Base-by-base conservation (phyloP, 208 protist genomes). In the Crithidia bombi region DNA sequence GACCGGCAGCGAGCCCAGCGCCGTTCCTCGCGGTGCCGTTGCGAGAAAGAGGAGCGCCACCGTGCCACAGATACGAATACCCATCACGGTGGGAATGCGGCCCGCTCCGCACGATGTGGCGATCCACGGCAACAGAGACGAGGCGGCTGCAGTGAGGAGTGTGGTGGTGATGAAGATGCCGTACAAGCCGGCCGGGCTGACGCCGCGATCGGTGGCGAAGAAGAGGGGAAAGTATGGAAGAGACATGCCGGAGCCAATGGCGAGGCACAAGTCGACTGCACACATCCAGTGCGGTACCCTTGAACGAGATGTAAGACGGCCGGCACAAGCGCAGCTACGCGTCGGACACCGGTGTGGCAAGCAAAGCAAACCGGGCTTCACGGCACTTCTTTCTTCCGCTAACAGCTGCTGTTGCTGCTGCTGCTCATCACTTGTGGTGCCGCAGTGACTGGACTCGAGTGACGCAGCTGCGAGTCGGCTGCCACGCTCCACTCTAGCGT, bases 221-320 rank as follows among this genome's bases (percentile, higher is more conserved):
- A 83, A 90, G 10, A 79, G 55, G 6, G 85, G 38, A 26, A 90
- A 63, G 59, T 78, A 90, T 10, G 68, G 79, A 30, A 87, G 55
- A 10, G 82, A 86, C 81, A 87, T 85, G 32, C 82, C 85, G 19
- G 73, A 78, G 36, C 85, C 85, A 41, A 87, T 44, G 28, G 78
- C 69, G 33, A 91, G 68, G 15, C 85, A 36, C 9, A 89, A 65
- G 49, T 87, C 83, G 4, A 76, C 78, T 0, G 69, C 6, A 61
- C 73, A 85, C 52, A 92, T 74, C 54, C 86, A 68, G 41, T 86
- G 86, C 26, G 85, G 83, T 54, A 89, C 77, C 11, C 58, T 54
- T 5, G 55, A 26, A 58, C 67, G 36, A 10, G 67, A 75, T 12
- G 56, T 33, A 17, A 54, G 46, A 35, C 56, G 17, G 12, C 6